phyloP scores from a whole-genome alignment of 345 rosid species.

The Draba incana region DNA sequence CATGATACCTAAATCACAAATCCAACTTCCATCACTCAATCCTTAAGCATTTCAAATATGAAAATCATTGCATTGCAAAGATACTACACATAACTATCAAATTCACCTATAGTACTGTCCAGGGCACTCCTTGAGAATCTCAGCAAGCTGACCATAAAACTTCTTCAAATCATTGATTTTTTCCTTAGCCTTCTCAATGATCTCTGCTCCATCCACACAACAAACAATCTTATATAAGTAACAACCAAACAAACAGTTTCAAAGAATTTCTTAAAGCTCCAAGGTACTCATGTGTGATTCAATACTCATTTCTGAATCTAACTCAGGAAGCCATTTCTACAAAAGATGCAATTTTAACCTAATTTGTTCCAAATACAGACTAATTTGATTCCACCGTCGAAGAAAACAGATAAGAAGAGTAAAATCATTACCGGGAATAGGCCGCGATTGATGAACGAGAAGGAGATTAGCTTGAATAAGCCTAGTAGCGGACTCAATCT shows the following conservation, averaged over 20 bases:
- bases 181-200: slow-evolving; percentile 65
- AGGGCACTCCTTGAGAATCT: slow-evolving; percentile 57
- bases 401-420: too few species aligned
- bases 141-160: slow-evolving; percentile 61
- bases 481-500: slow-evolving; percentile 76
- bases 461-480: slow-evolving; percentile 77
- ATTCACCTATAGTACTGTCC: slow-evolving; percentile 82
- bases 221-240: background rate
- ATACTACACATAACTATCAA: background rate
- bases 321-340: too few species aligned
- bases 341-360: too few species aligned
- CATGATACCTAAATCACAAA: slow-evolving; percentile 67
- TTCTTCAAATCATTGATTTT: slow-evolving; percentile 61
- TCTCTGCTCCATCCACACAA: slow-evolving; percentile 52
- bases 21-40: slow-evolving; percentile 3
- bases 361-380: too few species aligned
- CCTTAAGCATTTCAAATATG: too few species aligned
- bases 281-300: background rate
- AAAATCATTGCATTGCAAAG: background rate
- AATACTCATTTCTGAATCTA: background rate
- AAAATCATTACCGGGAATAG: slow-evolving; percentile 63
- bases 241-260: slow-evolving; percentile 10
- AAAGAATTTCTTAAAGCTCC: background rate
- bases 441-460: slow-evolving; percentile 84
- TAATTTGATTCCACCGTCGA: too few species aligned